Evolutionary conservation across 2,329 filamentous ascomycete genomes (phyloP), one percentile per base, ranked within the genome.

Genomic region (Pochonia chlamydosporia): DNA sequence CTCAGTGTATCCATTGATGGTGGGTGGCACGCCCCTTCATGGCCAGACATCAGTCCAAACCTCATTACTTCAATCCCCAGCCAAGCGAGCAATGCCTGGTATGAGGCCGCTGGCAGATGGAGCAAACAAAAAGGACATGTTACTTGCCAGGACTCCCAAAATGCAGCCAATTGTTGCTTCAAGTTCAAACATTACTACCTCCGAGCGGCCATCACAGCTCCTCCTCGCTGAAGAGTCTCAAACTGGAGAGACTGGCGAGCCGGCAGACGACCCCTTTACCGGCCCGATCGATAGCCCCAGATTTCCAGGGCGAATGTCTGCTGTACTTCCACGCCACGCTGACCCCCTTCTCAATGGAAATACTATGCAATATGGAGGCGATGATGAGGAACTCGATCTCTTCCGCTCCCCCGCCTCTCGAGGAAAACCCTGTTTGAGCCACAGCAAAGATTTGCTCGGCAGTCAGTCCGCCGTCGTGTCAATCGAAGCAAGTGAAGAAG

Each of bases 41-140:
- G 52, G 52, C n/a, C 54, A 64, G 20, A 70, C 70, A 11, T 67
- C 69, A 1, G 66, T 72, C 48, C 78, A 76, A 59, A 57, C 64
- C 3, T 73, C 75, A 0, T 63, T 76, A 41, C 62, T 80, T 5
- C 71, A 74, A 40, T 80, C 79, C 8, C 75, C 75, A 3, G 73
- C 75, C 1, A 79, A 78, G 56, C 66, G 73, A 44, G 59, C 65
- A 3, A 59, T 67, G 40, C 61, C 64, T 13, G 59, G 60, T 5
- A 49, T 69, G 49, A 63, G 63, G 40, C 59, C 68, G 14, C 52
- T 64, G 3, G 56, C 58, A 3, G 63, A 67, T 26, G 51, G 58
- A 25, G 54, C 52, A 37, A 47, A 50, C 8, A 53, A 54, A 14
- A 54, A 58, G 31, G n/a, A 50, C 24, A 39, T 46, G 10, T 25